Evolutionary conservation across 179 eudicot genomes (phyloP).

Genomic region (Amaranthus tricolor): DNA sequence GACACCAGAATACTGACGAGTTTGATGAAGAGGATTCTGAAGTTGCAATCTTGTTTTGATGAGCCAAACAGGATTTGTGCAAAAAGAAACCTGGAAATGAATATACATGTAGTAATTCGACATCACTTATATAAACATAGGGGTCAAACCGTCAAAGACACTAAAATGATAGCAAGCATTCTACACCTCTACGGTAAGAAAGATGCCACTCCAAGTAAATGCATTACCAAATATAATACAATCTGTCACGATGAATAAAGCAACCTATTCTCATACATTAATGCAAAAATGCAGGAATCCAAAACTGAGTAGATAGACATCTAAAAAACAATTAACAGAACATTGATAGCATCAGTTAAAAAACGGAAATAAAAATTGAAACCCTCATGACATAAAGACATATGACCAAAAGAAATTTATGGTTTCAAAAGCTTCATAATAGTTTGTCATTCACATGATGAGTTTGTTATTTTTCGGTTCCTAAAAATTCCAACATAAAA

Average conservation of each 20-base stretch:
- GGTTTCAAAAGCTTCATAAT: neutral
- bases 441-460: too few species aligned
- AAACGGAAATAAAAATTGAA: neutral
- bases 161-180: constrained; percentile 9
- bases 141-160: neutral
- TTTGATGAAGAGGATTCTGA: constrained; percentile 85
- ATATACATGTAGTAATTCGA: neutral
- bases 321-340: neutral
- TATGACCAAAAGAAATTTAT: neutral
- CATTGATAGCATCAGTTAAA: neutral
- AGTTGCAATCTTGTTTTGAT: constrained; percentile 98
- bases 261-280: neutral
- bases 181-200: neutral
- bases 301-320: neutral
- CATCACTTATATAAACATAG: neutral
- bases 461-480: too few species aligned
- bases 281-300: neutral
- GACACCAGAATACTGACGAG: constrained; percentile 79
- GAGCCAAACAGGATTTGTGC: constrained; percentile 97
- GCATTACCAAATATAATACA: neutral
- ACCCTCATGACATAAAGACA: neutral
- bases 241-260: neutral
- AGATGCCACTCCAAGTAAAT: neutral
- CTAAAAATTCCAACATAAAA: too few species aligned
- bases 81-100: constrained; percentile 66